Evolutionary conservation across 768 basidiomycete genomes (phyloP).

Genomic region (Rhizopogon sp.): DNA sequence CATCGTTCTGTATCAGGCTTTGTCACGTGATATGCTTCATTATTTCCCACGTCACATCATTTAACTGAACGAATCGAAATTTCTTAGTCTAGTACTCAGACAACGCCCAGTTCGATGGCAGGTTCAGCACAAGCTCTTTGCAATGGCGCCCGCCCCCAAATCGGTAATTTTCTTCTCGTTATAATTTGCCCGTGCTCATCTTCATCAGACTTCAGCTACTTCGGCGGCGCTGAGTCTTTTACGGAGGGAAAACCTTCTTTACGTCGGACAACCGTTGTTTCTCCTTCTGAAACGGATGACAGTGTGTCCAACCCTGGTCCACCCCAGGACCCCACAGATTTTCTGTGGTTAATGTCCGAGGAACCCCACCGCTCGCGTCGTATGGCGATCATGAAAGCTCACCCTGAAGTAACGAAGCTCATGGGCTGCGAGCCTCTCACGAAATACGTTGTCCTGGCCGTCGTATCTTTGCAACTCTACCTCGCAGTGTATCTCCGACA

Average conservation of each 20-base stretch:
- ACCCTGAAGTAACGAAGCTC: conserved; percentile 92
- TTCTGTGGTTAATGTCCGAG: conserved; percentile 96
- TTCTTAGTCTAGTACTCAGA: no score
- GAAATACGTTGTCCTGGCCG: conserved; percentile 81
- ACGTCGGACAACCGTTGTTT: conserved; percentile 43
- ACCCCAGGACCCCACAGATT: conserved; percentile 78
- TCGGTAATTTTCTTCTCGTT: conserved; percentile 13
- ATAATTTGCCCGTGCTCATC: neutral
- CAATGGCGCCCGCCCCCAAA: conserved; percentile 1
- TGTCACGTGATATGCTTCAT: no score
- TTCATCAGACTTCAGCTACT: conserved; percentile 66
- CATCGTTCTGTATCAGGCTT: no score
- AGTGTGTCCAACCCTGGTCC: conserved; percentile 41
- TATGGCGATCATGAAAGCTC: conserved; percentile 87
- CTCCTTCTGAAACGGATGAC: conserved; percentile 34
- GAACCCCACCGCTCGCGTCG: conserved; percentile 91
- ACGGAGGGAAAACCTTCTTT: conserved; percentile 48
- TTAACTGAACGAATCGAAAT: no score
- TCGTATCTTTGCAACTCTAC: conserved; percentile 72
- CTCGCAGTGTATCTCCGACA: conserved; percentile 63
- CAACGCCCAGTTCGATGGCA: conserved; percentile 1
- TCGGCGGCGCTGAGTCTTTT: conserved; percentile 79
- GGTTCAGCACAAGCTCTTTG: conserved; percentile 10
- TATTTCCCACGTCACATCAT: no score
- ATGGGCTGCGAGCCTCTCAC: conserved; percentile 96